Conservation (phyloP, 495 filamentous ascomycete genomes). For the Aspergillus egyptiacus region DNA sequence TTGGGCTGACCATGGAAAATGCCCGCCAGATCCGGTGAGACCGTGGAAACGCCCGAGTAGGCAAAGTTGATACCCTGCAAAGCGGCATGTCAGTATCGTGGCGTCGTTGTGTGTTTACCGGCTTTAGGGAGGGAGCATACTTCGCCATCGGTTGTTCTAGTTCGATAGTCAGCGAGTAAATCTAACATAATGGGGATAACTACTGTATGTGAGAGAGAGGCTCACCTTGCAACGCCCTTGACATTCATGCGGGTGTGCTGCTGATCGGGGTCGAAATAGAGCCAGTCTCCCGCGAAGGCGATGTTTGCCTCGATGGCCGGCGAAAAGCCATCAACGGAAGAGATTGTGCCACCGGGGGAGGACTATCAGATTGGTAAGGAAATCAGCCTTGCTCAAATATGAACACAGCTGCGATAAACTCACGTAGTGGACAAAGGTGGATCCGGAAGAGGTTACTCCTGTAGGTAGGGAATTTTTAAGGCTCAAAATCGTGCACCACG, state of each 20-base stretch:
- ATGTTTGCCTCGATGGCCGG: background rate
- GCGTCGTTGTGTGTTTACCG: too few relatives aligned
- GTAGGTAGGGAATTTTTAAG: too few relatives aligned
- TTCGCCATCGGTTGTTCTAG: background rate
- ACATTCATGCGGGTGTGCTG: background rate
- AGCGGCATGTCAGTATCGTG: too few relatives aligned
- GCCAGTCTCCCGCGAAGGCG: background rate
- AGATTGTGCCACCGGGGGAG: background rate
- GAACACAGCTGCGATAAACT: background rate
- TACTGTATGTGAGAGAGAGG: too few relatives aligned
- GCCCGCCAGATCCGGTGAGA: background rate
- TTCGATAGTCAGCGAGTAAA: background rate
- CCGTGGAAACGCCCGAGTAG: background rate
- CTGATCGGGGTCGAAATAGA: background rate
- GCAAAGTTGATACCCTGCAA: background rate
- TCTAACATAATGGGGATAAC: too few relatives aligned
- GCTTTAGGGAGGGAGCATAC: background rate
- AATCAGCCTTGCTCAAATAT: too few relatives aligned
- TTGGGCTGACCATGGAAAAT: background rate
- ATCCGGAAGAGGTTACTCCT: background rate
- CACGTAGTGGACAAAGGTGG: background rate
- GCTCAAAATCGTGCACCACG: too few relatives aligned
- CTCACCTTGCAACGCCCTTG: background rate
- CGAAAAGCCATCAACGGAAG: background rate
- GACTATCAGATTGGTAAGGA: too few relatives aligned